phyloP scores from a whole-genome alignment of 2,329 filamentous ascomycete species.

The Ceratocystis cubensis region DNA sequence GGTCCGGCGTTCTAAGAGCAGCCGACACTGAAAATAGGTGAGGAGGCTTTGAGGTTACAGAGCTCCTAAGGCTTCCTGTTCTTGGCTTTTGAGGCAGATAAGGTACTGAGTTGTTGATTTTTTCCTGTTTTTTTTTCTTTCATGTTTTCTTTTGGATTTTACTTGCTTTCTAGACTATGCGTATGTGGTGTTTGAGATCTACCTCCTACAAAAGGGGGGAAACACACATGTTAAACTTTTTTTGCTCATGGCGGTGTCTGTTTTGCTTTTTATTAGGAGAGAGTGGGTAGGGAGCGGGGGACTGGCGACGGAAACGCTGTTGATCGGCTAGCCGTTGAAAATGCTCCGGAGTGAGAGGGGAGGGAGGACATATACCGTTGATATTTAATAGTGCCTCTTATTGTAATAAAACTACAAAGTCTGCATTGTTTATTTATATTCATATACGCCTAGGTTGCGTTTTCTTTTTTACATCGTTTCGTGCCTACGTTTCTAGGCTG shows the following conservation, averaged over 20 bases:
- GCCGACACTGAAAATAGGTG: conserved; percentile 8
- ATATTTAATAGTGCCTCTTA: not conserved
- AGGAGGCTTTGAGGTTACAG: not conserved
- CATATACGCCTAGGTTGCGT: not conserved
- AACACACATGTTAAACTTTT: not conserved
- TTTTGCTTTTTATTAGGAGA: not conserved
- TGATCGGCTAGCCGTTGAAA: not conserved
- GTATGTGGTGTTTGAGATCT: not conserved
- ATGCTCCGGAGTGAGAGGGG: not conserved
- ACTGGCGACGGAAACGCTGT: not conserved
- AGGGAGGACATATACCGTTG: not conserved
- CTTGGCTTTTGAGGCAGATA: too few relatives aligned
- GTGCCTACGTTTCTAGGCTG: not conserved
- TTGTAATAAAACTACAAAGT: conserved; percentile 13
- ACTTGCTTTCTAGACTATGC: not conserved
- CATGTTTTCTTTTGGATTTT: conserved; percentile 3
- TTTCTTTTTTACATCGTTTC: not conserved
- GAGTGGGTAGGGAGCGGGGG: not conserved
- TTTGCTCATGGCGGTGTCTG: not conserved
- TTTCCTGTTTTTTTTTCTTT: not conserved
- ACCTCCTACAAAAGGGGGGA: not conserved
- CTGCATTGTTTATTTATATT: conserved; percentile 22
- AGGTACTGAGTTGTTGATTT: not conserved
- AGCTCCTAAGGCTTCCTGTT: too few relatives aligned
- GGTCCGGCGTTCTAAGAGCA: conserved; percentile 19